Base-by-base conservation (phyloP, 2,329 filamentous ascomycete species). In the Nemania bipapillata region DNA sequence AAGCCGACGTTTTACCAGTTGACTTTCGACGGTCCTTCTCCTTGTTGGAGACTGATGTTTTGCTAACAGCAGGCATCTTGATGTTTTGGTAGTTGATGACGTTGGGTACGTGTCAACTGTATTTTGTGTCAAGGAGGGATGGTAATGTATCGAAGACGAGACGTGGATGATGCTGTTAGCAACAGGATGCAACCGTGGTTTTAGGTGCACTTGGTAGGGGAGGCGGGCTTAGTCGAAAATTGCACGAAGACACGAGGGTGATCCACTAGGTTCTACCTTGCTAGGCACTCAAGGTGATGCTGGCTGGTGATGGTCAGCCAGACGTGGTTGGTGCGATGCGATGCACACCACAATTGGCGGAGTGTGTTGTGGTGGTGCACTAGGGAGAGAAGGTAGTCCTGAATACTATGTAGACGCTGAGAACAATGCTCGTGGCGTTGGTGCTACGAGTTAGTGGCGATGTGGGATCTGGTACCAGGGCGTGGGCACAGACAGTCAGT, bases 11-110 rank as follows among this genome's bases (percentile, higher is more conserved):
- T 72, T 78, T 77, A 63, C 76, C 77, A 5, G 77, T 74, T 35
- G 82, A 82, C 79, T 82, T 84, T 71, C 82, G 81, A 37, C 82
- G 80, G 70, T 84, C 82, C 75, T 83, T 84, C 71, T 83, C 82
- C 76, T 82, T 84, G 70, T 75, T 72, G 67, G 78, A 72, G 66
- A 77, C 71, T 42, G 78, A 76, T 24, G 74, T 74, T 75, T 82
- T 82, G 74, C 72, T 76, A 24, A 76, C 71, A 47, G 80, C 74
- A 59, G 81, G 74, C 81, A 83, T 83, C 49, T 64, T 73, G 70
- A 32, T 12, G 64, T 59, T 66, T 59, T 58, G 55, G 70, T 47
- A 64, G 63, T 68, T 45, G 67, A 72, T 67, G 70, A 70, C 55
- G 66, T 49, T 58, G 63, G 61, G 22, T 54, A 49, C 55, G 56